Conservation (phyloP, 768 basidiomycete genomes). For the Mycena maculata region DNA sequence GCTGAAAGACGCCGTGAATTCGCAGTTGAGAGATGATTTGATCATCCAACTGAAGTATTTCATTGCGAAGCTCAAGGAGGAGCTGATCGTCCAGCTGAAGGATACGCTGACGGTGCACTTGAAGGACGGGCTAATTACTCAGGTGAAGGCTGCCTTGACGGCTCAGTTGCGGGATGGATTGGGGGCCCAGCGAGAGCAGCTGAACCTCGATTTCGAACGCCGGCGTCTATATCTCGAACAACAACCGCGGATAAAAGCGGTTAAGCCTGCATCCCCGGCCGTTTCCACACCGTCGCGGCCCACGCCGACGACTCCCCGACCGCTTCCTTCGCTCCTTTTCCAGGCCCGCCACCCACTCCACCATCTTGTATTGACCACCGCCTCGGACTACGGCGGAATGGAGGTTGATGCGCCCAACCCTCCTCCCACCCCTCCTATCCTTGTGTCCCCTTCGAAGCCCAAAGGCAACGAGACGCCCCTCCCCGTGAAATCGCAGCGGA, state of each 20-base stretch:
- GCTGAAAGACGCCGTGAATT: constrained; percentile 30
- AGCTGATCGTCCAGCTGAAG: constrained; percentile 32
- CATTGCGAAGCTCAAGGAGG: constrained; percentile 36
- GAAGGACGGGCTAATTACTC: constrained; percentile 34
- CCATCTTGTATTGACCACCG: constrained; percentile 29
- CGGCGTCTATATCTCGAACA: constrained; percentile 34
- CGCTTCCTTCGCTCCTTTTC: constrained; percentile 27
- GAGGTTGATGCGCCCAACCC: constrained; percentile 29
- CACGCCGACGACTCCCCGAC: constrained; percentile 22
- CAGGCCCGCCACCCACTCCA: constrained; percentile 33
- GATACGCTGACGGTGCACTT: constrained; percentile 34
- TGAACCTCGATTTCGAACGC: constrained; percentile 36
- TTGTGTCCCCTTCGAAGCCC: constrained; percentile 26
- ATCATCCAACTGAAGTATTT: constrained; percentile 35
- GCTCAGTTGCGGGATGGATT: constrained; percentile 33
- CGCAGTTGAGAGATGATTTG: constrained; percentile 33
- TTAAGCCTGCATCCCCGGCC: constrained; percentile 23
- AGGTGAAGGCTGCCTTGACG: constrained; percentile 34
- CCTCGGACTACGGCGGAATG: constrained; percentile 18
- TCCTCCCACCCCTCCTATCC: constrained; percentile 17
- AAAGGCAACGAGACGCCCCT: constrained; percentile 31
- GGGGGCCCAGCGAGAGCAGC: constrained; percentile 34
- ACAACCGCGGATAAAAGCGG: constrained; percentile 24
- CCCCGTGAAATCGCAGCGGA: constrained; percentile 35
- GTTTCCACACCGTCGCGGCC: constrained; percentile 23